phyloP scores from a whole-genome alignment of 2,329 filamentous ascomycete species.

The Ophiocordyceps camponoti-leonardi region DNA sequence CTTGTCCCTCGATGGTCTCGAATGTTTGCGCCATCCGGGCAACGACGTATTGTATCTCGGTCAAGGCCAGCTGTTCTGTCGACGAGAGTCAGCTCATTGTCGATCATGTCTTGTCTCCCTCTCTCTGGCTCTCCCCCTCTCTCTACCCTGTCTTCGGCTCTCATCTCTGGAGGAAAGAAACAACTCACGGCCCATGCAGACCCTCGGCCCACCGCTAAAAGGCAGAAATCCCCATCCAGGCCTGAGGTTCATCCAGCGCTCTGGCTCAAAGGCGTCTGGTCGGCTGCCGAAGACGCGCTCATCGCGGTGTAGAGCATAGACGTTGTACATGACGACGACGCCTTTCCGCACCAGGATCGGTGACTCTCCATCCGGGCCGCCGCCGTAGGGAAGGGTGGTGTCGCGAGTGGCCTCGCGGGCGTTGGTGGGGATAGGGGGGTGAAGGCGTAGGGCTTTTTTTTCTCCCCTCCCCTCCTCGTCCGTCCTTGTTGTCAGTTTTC shows the following conservation, averaged over 20 bases:
- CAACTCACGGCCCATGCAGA: constrained; percentile 26
- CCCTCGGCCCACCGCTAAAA: constrained; percentile 27
- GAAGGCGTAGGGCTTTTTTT: constrained; percentile 25
- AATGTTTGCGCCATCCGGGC: constrained; percentile 17
- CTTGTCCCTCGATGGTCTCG: constrained; percentile 9
- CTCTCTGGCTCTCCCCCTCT: too few species aligned
- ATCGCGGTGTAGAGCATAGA: constrained; percentile 23
- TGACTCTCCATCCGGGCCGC: constrained; percentile 26
- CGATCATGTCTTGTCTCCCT: too few species aligned
- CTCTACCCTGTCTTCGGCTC: too few species aligned
- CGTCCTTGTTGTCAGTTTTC: too few species aligned
- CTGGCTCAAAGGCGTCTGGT: constrained; percentile 20
- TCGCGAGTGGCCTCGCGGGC: constrained; percentile 18
- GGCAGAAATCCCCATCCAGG: constrained; percentile 25
- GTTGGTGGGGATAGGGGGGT: constrained; percentile 33
- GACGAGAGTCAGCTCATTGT: too few species aligned
- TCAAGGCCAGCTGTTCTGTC: constrained; percentile 17
- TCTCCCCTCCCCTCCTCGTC: too few species aligned
- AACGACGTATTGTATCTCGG: constrained; percentile 16
- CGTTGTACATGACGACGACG: constrained; percentile 22
- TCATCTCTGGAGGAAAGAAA: constrained; percentile 1
- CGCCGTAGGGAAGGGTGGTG: constrained; percentile 32
- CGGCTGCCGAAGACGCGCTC: constrained; percentile 18
- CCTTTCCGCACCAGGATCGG: constrained; percentile 33
- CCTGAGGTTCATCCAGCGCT: constrained; percentile 20